These are phyloP conservation scores for Saccharomycopsis fermentans DNA, from an alignment of 805 yeast genomes.

Conservation along the genomic window DNA sequence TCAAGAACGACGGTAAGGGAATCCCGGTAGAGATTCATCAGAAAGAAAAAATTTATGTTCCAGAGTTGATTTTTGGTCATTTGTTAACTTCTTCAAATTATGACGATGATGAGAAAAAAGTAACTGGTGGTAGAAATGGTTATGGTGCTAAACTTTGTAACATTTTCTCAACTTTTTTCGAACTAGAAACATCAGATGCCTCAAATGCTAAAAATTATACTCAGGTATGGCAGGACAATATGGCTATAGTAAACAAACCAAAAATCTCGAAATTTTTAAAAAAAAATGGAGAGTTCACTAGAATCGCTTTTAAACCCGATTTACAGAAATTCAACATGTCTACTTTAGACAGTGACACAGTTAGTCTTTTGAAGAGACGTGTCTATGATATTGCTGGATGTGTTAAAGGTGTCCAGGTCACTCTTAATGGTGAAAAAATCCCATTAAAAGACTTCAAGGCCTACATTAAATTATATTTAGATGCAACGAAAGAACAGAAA, in stretches of 20 bases:
- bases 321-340: constrained; percentile 76
- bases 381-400: constrained; percentile 95
- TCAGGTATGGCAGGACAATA: constrained; percentile 83
- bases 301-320: constrained; percentile 83
- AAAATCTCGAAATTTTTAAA: constrained; percentile 48
- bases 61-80: constrained; percentile 93
- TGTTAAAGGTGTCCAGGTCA: constrained; percentile 70
- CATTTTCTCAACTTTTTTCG: constrained; percentile 82
- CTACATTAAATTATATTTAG: constrained; percentile 83
- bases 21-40: constrained; percentile 90
- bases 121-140: constrained; percentile 97
- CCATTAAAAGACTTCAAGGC: constrained; percentile 68
- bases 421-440: constrained; percentile 62
- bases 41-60: constrained; percentile 87
- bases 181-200: constrained; percentile 81
- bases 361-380: constrained; percentile 82
- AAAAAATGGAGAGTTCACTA: constrained; percentile 65
- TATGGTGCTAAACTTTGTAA: constrained; percentile 97
- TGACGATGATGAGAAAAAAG: constrained; percentile 90
- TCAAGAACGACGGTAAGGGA: constrained; percentile 89
- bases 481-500: constrained; percentile 38
- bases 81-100: constrained; percentile 90
- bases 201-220: constrained; percentile 49
- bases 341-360: constrained; percentile 67
- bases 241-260: constrained; percentile 71